phyloP scores from a whole-genome alignment of 257 asterid species.

The Nyctanthes arbortristis region DNA sequence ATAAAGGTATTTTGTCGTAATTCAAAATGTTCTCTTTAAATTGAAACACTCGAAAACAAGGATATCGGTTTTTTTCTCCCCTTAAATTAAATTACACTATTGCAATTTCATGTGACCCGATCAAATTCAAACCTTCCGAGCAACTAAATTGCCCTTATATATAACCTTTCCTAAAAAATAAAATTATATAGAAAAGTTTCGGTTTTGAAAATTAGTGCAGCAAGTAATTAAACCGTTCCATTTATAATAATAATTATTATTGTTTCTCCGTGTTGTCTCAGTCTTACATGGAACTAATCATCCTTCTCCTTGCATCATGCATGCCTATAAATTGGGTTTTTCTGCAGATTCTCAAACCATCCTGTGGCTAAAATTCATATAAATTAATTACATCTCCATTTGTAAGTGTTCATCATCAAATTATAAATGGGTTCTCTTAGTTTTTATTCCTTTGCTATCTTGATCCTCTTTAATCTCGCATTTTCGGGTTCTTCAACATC shows the following conservation, averaged over 20 bases:
- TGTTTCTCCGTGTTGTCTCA: neutral
- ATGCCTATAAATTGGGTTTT: neutral
- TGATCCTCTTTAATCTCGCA: slow-evolving; percentile 10
- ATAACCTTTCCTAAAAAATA: neutral
- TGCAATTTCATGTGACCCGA: neutral
- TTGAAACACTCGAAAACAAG: too few species aligned
- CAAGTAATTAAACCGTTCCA: neutral
- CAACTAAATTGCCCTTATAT: too few species aligned
- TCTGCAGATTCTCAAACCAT: neutral
- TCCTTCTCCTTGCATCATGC: neutral
- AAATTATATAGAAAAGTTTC: neutral
- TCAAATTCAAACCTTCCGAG: neutral
- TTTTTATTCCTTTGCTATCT: neutral
- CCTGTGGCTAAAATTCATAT: neutral
- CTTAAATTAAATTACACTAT: too few species aligned
- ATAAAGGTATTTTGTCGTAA: too few species aligned
- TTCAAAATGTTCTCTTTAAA: too few species aligned
- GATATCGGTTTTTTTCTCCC: too few species aligned
- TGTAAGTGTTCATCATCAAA: too few species aligned
- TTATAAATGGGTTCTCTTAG: neutral
- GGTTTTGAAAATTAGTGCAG: neutral
- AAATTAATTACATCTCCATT: too few species aligned
- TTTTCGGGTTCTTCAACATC: neutral
- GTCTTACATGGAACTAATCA: neutral
- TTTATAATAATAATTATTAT: too few species aligned